Evolutionary conservation across 768 basidiomycete species (phyloP), one percentile per base, ranked within the genome.

Genomic region (Hypsizygus marmoreus): DNA sequence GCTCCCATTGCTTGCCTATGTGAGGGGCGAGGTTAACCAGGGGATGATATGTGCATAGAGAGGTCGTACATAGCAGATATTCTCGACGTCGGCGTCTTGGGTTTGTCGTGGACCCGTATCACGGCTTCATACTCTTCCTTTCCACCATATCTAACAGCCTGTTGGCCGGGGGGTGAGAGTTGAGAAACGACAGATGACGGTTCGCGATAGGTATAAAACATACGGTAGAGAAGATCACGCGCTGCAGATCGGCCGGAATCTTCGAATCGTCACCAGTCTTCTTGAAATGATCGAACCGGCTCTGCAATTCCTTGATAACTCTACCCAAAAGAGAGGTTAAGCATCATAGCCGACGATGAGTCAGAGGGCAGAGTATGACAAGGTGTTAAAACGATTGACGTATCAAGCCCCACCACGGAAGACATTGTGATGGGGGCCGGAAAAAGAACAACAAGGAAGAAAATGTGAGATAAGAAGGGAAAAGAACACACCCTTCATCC

Each of bases 241-340:
- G 58, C 54, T 86, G 77, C 35, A 98, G 67, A 67, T 97, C 95
- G 20, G 82, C 77, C 6, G 91, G 90, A 53, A 98, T 90, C 42
- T 66, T 72, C 0, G 84, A 85, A 55, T 86, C 81, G 59, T 95
- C 88, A 6, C 81, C 80, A 11, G 82, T 88, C 48, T 80, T 74
- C 56, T 86, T 63, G 61, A 84, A 91, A 22, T 78, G 68, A 26
- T 72, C 68, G 72, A 97, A 97, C 44, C 90, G 84, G 19, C 68
- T 67, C 55, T 74, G 69, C 40, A 95, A 70, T 60, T 91, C 88
- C 36, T 77, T 71, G 53, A 95, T 64, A n/a, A 89, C 86, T 36
- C 89, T 94, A 59, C 12, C 28, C 12, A 14, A 45, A 25, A 13
- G 26, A n/a, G n/a, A n/a, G n/a, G n/a, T n/a, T n/a, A n/a, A n/a